Evolutionary conservation across 2,329 filamentous ascomycete species (phyloP).

Genomic region (Venturia carpophila): DNA sequence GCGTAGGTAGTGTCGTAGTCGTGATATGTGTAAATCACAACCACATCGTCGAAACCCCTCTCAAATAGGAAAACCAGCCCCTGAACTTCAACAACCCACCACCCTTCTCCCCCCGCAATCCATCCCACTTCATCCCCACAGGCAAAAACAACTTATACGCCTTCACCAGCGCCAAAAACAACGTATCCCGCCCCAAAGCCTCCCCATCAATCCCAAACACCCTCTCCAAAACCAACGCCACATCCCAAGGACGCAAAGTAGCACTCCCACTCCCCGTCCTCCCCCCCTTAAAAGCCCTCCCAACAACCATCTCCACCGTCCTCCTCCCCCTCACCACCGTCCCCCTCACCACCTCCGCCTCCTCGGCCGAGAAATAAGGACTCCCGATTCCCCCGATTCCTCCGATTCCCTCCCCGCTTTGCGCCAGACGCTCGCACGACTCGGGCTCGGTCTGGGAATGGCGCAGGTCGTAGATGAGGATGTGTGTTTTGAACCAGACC

Average conservation of each 20-base stretch:
- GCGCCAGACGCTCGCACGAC: conserved; percentile 18
- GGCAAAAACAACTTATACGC: not conserved
- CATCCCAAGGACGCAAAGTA: conserved; percentile 31
- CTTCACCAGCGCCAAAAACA: conserved; percentile 2
- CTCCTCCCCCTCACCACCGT: not conserved
- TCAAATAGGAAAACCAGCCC: too few relatives aligned
- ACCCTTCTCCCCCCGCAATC: not conserved
- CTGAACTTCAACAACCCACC: too few relatives aligned
- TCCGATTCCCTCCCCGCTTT: too few relatives aligned
- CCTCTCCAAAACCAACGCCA: conserved; percentile 27
- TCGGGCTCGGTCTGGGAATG: conserved; percentile 16
- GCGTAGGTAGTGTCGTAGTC: too few relatives aligned
- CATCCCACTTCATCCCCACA: not conserved
- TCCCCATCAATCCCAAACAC: conserved; percentile 26
- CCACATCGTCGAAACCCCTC: too few relatives aligned
- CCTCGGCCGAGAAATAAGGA: conserved; percentile 22
- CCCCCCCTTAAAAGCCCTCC: conserved; percentile 15
- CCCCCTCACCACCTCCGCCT: conserved; percentile 12
- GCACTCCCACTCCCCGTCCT: conserved; percentile 27
- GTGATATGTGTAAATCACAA: too few relatives aligned
- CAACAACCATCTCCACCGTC: not conserved
- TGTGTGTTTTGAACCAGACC: conserved; percentile 22
- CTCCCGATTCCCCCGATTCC: too few relatives aligned
- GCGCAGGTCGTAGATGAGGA: conserved; percentile 22
- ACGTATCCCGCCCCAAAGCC: conserved; percentile 20